Conservation (phyloP, 306 rosid genomes). For the Cicer bijugum region DNA sequence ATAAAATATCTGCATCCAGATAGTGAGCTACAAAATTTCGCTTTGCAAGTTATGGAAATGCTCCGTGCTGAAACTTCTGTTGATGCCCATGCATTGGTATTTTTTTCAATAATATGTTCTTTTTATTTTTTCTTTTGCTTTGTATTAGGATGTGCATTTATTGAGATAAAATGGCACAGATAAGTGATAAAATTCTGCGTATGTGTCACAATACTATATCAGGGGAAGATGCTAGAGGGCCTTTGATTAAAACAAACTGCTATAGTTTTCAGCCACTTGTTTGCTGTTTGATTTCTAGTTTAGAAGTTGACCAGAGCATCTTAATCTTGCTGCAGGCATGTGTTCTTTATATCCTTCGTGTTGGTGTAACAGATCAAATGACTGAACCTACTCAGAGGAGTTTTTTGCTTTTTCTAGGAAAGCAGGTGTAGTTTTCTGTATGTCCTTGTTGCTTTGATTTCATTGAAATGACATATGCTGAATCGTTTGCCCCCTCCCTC, state of each 20-base stretch:
- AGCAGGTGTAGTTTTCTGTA: conserved; percentile 57
- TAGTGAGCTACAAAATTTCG: conserved; percentile 79
- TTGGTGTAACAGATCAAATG: conserved; percentile 96
- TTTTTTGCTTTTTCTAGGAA: conserved; percentile 80
- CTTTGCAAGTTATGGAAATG: conserved; percentile 81
- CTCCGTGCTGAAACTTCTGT: conserved; percentile 72
- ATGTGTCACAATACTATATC: background rate
- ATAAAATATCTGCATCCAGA: conserved; percentile 84
- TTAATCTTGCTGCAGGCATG: conserved; percentile 79
- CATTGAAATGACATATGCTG: conserved; percentile 13
- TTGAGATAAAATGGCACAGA: conserved; percentile 27
- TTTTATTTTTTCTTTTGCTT: conserved; percentile 28
- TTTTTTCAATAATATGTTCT: conserved; percentile 33
- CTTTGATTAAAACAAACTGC: conserved; percentile 30
- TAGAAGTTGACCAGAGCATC: conserved; percentile 40
- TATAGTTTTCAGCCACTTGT: conserved; percentile 14
- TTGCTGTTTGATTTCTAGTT: conserved; percentile 25
- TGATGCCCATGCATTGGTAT: conserved; percentile 90
- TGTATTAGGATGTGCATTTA: conserved; percentile 5
- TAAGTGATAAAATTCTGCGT: background rate
- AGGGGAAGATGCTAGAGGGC: conserved; percentile 9
- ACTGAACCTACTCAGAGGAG: conserved; percentile 89
- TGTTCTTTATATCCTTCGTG: conserved; percentile 87
- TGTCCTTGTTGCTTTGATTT: background rate
- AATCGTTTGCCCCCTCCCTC: conserved; percentile 13